Conservation (phyloP, 768 basidiomycete species). For the Sistotremastrum niveocremeum region DNA sequence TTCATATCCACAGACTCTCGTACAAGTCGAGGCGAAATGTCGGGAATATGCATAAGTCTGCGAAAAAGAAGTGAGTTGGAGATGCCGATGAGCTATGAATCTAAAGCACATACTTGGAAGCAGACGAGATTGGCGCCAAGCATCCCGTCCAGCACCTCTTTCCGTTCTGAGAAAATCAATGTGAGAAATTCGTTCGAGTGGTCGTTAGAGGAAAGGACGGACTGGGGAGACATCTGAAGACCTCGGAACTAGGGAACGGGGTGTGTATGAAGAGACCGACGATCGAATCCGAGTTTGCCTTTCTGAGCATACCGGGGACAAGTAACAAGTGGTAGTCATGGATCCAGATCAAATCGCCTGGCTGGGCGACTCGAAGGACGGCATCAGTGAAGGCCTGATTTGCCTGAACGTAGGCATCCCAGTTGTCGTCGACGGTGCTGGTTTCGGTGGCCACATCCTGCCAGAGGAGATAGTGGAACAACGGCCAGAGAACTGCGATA, state of each 20-base stretch:
- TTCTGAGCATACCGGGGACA: conserved; percentile 73
- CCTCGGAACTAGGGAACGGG: conserved; percentile 92
- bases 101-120: conserved; percentile 53
- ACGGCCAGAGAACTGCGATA: conserved; percentile 75
- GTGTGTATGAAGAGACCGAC: conserved; percentile 95
- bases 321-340: conserved; percentile 95
- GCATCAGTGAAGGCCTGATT: conserved; percentile 70
- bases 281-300: conserved; percentile 42
- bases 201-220: conserved; percentile 18
- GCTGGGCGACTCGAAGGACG: conserved; percentile 39
- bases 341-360: conserved; percentile 89
- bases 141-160: conserved; percentile 95
- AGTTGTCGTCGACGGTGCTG: conserved; percentile 72
- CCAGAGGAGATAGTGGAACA: conserved; percentile 98
- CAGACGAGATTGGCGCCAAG: conserved; percentile 92
- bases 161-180: conserved; percentile 38
- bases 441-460: conserved; percentile 89
- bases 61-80: neutral
- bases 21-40: conserved; percentile 89
- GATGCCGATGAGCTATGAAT: neutral
- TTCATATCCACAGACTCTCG: conserved; percentile 94
- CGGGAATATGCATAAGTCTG: conserved; percentile 88
- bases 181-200: neutral
- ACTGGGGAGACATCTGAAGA: conserved; percentile 90
- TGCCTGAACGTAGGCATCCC: conserved; percentile 66